These are phyloP conservation scores for Brassica juncea DNA, from an alignment of 345 rosid species.

Conservation along the genomic window DNA sequence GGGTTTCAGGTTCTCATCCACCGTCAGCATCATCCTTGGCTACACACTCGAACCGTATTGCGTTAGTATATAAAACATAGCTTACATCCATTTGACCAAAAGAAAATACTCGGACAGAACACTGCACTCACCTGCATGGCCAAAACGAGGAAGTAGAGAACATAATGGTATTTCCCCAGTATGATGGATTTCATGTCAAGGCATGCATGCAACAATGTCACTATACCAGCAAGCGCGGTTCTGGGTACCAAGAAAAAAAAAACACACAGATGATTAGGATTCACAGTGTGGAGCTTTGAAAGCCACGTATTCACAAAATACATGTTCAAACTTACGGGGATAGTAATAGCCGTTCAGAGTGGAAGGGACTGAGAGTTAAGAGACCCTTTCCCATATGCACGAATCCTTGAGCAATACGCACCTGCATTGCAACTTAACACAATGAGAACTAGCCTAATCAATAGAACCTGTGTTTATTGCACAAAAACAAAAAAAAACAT, in stretches of 20 bases:
- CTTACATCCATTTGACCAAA: background rate
- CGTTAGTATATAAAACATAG: background rate
- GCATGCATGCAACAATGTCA: slow-evolving; percentile 79
- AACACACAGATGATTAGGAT: slow-evolving; percentile 4
- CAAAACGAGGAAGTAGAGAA: slow-evolving; percentile 84
- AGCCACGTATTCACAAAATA: background rate
- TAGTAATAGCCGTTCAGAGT: slow-evolving; percentile 82
- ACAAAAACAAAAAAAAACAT: background rate
- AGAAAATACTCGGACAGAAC: background rate
- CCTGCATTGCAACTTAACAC: slow-evolving; percentile 49
- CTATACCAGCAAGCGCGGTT: slow-evolving; percentile 88
- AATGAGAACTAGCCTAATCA: slow-evolving; percentile 17
- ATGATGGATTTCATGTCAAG: slow-evolving; percentile 84
- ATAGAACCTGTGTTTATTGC: slow-evolving; percentile 7
- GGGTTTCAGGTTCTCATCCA: slow-evolving; percentile 82
- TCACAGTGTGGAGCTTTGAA: background rate
- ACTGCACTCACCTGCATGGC: slow-evolving; percentile 79
- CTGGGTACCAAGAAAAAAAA: slow-evolving; percentile 37
- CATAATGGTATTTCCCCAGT: slow-evolving; percentile 85
- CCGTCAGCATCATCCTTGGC: slow-evolving; percentile 95
- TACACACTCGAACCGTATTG: slow-evolving; percentile 36
- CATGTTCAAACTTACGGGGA: slow-evolving; percentile 67
- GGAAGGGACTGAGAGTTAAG: slow-evolving; percentile 78
- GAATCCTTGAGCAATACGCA: slow-evolving; percentile 90
- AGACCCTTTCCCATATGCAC: slow-evolving; percentile 47